Conservation (phyloP, 225 moss, liverwort and hornwort species). For the Takakia lepidozioides region DNA sequence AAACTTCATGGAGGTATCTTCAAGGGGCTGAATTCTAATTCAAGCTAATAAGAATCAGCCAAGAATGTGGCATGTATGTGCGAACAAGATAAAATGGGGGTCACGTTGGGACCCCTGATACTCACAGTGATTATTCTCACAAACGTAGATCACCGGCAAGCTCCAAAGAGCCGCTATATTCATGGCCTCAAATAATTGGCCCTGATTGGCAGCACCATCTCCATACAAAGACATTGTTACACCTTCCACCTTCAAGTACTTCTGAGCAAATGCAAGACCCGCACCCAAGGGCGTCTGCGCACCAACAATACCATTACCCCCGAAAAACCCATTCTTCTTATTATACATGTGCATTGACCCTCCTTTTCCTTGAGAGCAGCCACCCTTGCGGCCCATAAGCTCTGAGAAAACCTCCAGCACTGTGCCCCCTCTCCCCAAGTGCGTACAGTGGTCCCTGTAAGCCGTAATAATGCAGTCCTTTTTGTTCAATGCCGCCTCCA, state of each 20-base stretch:
- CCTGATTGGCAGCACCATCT: conserved; percentile 97
- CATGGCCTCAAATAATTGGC: conserved; percentile 97
- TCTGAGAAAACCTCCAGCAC: conserved; percentile 83
- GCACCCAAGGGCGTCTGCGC: conserved; percentile 94
- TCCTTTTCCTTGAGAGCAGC: conserved; percentile 64
- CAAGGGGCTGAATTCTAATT: too few relatives aligned
- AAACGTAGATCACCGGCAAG: conserved; percentile 75
- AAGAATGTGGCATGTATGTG: too few relatives aligned
- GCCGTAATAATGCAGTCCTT: conserved; percentile 58
- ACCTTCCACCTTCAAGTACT: conserved; percentile 91
- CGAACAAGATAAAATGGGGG: too few relatives aligned
- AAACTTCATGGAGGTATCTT: too few relatives aligned
- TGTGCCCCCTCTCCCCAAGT: conserved; percentile 46
- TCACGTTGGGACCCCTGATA: neutral
- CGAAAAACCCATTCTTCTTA: conserved; percentile 74
- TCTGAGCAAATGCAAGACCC: conserved; percentile 90
- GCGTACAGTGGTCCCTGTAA: conserved; percentile 61
- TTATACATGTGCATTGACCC: conserved; percentile 96
- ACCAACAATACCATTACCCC: conserved; percentile 94
- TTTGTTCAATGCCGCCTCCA: conserved; percentile 47
- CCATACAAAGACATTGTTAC: conserved; percentile 86
- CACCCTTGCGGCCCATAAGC: conserved; percentile 86
- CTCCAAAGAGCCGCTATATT: conserved; percentile 95
- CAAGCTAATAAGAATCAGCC: too few relatives aligned
- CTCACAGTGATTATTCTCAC: conserved; percentile 95